These are phyloP conservation scores for Purpureocillium takamizusanense DNA, from an alignment of 2,329 filamentous ascomycete species.

Conservation along the genomic window DNA sequence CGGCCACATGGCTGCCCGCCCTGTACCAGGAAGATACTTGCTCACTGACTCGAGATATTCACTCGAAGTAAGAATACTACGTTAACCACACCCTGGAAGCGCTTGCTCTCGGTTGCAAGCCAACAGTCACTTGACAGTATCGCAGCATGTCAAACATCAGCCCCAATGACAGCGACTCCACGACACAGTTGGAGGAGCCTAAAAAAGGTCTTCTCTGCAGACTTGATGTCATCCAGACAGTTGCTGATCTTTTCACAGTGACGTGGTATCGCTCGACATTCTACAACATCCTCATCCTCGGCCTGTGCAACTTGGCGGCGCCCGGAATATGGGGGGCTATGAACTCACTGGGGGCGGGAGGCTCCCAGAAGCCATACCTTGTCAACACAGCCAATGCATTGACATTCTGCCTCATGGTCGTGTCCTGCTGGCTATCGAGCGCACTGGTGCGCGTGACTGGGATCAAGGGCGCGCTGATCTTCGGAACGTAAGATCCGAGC, in stretches of 20 bases:
- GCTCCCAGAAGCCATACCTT: constrained; percentile 53
- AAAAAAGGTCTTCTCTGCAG: neutral
- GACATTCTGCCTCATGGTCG: constrained; percentile 64
- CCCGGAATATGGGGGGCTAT: constrained; percentile 67
- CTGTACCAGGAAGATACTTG: neutral
- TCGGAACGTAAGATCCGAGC: constrained; percentile 46
- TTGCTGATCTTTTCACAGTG: constrained; percentile 24
- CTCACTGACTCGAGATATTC: no score
- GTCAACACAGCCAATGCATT: constrained; percentile 64
- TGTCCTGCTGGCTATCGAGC: constrained; percentile 59
- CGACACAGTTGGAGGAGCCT: neutral
- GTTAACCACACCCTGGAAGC: no score
- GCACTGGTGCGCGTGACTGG: constrained; percentile 58
- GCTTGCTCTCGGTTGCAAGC: neutral
- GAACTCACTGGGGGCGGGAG: constrained; percentile 65
- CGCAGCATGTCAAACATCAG: neutral
- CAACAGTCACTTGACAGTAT: no score
- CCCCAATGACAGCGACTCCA: neutral
- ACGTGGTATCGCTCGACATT: constrained; percentile 65
- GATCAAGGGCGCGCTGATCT: constrained; percentile 61
- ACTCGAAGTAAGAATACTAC: no score
- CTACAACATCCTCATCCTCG: constrained; percentile 64
- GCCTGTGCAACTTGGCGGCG: constrained; percentile 60
- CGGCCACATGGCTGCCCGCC: no score
- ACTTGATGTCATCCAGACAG: no score